Evolutionary conservation across 768 basidiomycete genomes (phyloP).

Genomic region (Boletus reticulatus): DNA sequence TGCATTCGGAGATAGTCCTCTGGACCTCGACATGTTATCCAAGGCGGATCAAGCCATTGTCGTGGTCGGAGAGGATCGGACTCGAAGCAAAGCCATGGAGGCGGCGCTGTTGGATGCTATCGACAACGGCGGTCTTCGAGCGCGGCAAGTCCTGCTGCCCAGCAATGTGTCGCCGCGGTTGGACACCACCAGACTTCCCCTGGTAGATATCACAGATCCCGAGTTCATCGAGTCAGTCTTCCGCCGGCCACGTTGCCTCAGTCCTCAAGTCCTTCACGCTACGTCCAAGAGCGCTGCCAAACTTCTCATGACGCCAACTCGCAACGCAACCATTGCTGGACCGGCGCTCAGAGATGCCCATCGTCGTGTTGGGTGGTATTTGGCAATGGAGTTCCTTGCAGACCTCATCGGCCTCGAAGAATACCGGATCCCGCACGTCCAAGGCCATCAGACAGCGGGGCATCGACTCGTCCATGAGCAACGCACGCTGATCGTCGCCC

Average conservation of each 20-base stretch:
- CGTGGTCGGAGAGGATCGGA: slow-evolving; percentile 11
- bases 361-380: slow-evolving; percentile 16
- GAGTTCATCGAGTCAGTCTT: slow-evolving; percentile 14
- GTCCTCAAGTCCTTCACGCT: slow-evolving; percentile 12
- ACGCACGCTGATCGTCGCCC: slow-evolving; percentile 13
- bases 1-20: slow-evolving; percentile 13
- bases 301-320: slow-evolving; percentile 14
- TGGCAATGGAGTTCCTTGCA: slow-evolving; percentile 16
- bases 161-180: slow-evolving; percentile 10
- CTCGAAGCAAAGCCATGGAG: slow-evolving; percentile 13
- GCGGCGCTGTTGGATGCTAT: slow-evolving; percentile 10
- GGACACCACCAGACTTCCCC: slow-evolving; percentile 14
- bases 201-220: slow-evolving; percentile 14
- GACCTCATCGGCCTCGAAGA: slow-evolving; percentile 15
- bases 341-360: slow-evolving; percentile 15
- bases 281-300: slow-evolving; percentile 12
- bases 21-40: slow-evolving; percentile 14
- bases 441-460: slow-evolving; percentile 15
- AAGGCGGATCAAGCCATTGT: slow-evolving; percentile 14
- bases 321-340: slow-evolving; percentile 13
- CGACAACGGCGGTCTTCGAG: slow-evolving; percentile 11
- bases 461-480: slow-evolving; percentile 12
- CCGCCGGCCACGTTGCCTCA: slow-evolving; percentile 8
- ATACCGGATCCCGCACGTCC: slow-evolving; percentile 13
- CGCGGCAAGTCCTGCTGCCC: slow-evolving; percentile 13